Conservation (phyloP, 83 land plant species). For the Thuja plicata region DNA sequence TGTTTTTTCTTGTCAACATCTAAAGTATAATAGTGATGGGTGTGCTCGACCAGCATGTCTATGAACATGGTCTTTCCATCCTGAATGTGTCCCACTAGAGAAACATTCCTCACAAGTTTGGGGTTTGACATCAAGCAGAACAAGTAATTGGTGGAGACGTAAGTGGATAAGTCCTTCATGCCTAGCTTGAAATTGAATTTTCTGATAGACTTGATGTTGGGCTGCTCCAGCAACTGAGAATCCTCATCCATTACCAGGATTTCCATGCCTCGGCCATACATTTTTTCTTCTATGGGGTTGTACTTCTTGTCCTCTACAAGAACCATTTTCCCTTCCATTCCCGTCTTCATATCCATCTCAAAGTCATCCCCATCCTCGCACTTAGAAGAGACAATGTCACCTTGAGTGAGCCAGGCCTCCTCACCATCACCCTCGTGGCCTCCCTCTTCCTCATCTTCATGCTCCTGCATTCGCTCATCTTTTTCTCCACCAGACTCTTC, state of each 20-base stretch:
- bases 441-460: conserved; percentile 27
- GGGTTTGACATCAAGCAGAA: conserved; percentile 91
- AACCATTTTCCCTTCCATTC: conserved; percentile 60
- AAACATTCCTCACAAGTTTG: conserved; percentile 77
- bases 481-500: conserved; percentile 43
- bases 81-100: too few relatives aligned
- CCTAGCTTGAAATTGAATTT: conserved; percentile 80
- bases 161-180: conserved; percentile 71
- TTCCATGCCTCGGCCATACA: conserved; percentile 96
- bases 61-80: conserved; percentile 97
- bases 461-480: conserved; percentile 36
- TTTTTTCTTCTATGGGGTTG: conserved; percentile 93
- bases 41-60: conserved; percentile 99
- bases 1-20: conserved; percentile 83
- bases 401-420: too few relatives aligned
- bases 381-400: too few relatives aligned
- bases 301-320: conserved; percentile 99
- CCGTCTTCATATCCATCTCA: conserved; percentile 29
- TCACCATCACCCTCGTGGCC: conserved; percentile 34
- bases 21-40: conserved; percentile 83
- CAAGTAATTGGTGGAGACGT: conserved; percentile 87
- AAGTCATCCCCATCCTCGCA: too few relatives aligned
- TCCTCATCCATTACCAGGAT: conserved; percentile 99
- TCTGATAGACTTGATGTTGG: conserved; percentile 87
- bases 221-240: conserved; percentile 87